phyloP scores from a whole-genome alignment of 306 rosid species.

The Fragaria nilgerrensis region DNA sequence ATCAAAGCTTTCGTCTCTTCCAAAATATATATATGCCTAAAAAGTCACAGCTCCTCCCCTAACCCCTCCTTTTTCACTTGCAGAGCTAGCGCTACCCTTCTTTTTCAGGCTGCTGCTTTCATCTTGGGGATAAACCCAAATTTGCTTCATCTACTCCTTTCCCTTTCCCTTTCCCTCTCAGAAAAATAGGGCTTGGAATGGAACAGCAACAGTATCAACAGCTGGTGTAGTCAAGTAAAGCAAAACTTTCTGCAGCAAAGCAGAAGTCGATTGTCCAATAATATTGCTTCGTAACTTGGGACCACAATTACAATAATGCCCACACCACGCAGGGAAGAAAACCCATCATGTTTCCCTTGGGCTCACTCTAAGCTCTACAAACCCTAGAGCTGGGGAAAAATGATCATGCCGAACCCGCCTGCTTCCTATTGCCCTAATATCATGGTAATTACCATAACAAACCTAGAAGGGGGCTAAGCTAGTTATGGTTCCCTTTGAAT shows the following conservation, averaged over 20 bases:
- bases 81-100: constrained; percentile 1
- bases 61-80: not conserved
- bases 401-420: constrained; percentile 12
- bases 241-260: constrained; percentile 9
- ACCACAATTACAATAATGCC: constrained; percentile 13
- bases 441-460: constrained; percentile 1
- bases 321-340: not conserved
- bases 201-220: not conserved
- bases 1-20: constrained; percentile 2
- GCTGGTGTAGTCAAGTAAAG: constrained; percentile 5
- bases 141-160: not conserved
- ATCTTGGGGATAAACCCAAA: not conserved
- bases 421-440: constrained; percentile 6
- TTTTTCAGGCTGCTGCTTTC: constrained; percentile 9
- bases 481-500: not conserved
- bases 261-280: not conserved
- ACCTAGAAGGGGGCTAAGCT: constrained; percentile 3
- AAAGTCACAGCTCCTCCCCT: constrained; percentile 9
- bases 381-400: constrained; percentile 10
- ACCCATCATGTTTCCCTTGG: not conserved
- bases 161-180: not conserved
- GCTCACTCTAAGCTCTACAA: constrained; percentile 6
- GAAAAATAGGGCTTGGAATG: constrained; percentile 1
- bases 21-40: not conserved
- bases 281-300: not conserved